These are phyloP conservation scores for Cynanchum wilfordii DNA, from an alignment of 257 asterid species.

Conservation along the genomic window DNA sequence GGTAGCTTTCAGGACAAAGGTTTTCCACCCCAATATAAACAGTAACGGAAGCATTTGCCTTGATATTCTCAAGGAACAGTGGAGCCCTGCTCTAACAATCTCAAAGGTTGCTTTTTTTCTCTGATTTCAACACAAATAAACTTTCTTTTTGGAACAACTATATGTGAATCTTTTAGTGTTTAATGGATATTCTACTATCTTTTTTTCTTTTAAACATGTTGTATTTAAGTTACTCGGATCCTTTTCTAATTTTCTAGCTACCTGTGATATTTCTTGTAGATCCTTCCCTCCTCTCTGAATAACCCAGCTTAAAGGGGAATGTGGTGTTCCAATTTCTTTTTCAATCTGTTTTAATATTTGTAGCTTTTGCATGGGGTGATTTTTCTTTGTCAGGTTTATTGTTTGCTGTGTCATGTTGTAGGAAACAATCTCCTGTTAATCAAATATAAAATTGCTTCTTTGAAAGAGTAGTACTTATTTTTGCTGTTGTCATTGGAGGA, in stretches of 20 bases:
- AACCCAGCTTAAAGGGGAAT: neutral
- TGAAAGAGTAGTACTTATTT: neutral
- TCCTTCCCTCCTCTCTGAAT: too few species aligned
- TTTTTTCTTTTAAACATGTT: neutral
- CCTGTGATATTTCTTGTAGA: neutral
- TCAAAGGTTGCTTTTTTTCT: constrained; percentile 25
- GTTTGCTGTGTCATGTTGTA: neutral
- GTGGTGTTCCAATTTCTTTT: neutral
- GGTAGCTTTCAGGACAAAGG: constrained; percentile 45
- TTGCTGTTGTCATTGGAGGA: neutral
- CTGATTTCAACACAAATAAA: neutral
- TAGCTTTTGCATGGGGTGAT: neutral
- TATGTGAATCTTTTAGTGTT: neutral
- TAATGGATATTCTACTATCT: neutral
- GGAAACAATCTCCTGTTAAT: neutral
- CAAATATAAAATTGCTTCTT: neutral
- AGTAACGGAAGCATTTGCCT: constrained; percentile 44
- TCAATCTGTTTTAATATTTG: neutral
- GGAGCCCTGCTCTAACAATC: constrained; percentile 48
- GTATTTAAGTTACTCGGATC: neutral
- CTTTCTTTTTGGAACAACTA: neutral
- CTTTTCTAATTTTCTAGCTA: neutral
- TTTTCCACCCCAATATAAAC: constrained; percentile 41
- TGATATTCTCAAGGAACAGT: constrained; percentile 40
- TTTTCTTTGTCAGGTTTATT: neutral